phyloP scores from a whole-genome alignment of 208 protist species.

The Trypanosomatidae sp. region DNA sequence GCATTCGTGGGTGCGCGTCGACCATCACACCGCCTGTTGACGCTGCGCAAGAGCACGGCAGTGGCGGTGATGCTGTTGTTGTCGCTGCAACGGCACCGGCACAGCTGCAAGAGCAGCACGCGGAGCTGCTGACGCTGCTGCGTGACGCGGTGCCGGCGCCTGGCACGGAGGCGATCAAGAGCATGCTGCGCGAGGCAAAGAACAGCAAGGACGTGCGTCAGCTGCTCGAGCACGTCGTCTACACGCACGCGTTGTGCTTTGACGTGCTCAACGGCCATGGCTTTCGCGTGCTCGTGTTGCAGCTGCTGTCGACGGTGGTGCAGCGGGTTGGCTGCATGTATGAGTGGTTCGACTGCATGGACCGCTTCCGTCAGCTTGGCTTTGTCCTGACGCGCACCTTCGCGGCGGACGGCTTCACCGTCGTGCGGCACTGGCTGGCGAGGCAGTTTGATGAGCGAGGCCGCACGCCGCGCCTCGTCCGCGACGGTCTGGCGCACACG shows the following conservation, averaged over 20 bases:
- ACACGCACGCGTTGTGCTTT: constrained; percentile 50
- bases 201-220: constrained; percentile 62
- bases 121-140: constrained; percentile 17
- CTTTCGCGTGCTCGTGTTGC: constrained; percentile 62
- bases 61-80: background rate
- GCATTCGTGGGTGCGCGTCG: no score
- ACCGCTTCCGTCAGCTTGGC: constrained; percentile 48
- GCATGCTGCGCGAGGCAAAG: constrained; percentile 47
- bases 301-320: constrained; percentile 41
- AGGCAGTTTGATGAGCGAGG: constrained; percentile 40
- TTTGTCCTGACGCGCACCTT: constrained; percentile 79
- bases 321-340: constrained; percentile 30
- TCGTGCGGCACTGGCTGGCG: constrained; percentile 57
- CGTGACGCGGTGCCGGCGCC: constrained; percentile 28
- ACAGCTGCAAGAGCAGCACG: constrained; percentile 13
- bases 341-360: constrained; percentile 73
- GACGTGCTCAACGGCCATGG: constrained; percentile 79
- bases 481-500: constrained; percentile 48
- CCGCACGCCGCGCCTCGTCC: constrained; percentile 50
- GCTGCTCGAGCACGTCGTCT: constrained; percentile 55
- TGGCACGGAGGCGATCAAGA: constrained; percentile 25
- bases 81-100: background rate
- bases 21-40: no score
- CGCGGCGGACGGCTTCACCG: constrained; percentile 61
- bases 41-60: background rate